phyloP scores from a whole-genome alignment of 129 eudicot species.

The Centella asiatica region DNA sequence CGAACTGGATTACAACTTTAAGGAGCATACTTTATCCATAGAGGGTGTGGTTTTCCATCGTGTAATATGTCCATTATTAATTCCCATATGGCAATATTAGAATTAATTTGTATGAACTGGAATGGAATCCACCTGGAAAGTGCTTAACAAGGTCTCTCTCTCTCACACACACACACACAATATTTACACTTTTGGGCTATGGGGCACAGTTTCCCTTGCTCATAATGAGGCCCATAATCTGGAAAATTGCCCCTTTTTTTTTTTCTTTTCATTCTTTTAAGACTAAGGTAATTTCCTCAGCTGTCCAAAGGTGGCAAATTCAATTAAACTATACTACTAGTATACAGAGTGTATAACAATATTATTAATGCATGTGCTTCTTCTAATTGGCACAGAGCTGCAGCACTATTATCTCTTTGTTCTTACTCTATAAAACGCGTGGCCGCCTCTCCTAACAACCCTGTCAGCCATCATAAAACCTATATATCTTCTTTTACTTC shows the following conservation, averaged over 20 bases:
- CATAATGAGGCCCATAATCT: slow-evolving; percentile 28
- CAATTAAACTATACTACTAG: background rate
- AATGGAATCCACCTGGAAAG: slow-evolving; percentile 30
- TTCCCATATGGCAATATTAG: background rate
- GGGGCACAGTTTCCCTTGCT: slow-evolving; percentile 15
- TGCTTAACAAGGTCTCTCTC: background rate
- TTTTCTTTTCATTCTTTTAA: too few species aligned
- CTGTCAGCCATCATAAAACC: background rate
- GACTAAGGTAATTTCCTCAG: background rate
- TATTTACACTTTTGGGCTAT: too few species aligned
- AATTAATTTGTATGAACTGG: slow-evolving; percentile 1
- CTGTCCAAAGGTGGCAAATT: background rate
- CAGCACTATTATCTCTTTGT: too few species aligned
- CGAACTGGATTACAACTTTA: background rate
- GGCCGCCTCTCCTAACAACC: background rate
- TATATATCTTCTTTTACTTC: too few species aligned
- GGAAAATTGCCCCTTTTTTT: background rate
- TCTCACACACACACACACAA: background rate
- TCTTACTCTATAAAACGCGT: too few species aligned
- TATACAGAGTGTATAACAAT: too few species aligned
- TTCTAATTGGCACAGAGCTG: too few species aligned
- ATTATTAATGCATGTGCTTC: background rate
- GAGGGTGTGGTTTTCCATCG: background rate
- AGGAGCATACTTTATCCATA: background rate
- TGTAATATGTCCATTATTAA: background rate